A percentile compares a stretch with the other conserved stretches of the same genome.
phyloP scores from a whole-genome alignment of 768 basidiomycete genomes.

The Brasilioporus rufonigricans region DNA sequence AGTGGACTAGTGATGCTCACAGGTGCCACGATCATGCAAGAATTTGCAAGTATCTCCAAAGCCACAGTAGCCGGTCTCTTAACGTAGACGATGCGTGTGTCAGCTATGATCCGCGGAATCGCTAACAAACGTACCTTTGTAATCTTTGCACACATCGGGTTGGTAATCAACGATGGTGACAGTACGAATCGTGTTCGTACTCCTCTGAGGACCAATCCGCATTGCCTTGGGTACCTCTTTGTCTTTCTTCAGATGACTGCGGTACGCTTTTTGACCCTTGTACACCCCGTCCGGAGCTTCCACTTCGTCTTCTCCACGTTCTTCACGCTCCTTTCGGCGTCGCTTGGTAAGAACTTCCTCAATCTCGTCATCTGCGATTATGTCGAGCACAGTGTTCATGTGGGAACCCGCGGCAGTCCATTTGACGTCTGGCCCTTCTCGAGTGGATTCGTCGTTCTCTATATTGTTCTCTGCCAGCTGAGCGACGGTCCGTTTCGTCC shows the following conservation, averaged over 20 bases:
- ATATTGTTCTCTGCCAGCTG: slow-evolving; percentile 45
- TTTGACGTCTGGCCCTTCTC: slow-evolving; percentile 61
- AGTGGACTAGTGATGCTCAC: slow-evolving; percentile 43
- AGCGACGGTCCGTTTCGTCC: slow-evolving; percentile 59
- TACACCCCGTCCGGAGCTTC: slow-evolving; percentile 77
- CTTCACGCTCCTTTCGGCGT: slow-evolving; percentile 51
- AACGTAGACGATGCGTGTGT: background rate
- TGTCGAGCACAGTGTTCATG: slow-evolving; percentile 66
- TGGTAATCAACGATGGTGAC: slow-evolving; percentile 98
- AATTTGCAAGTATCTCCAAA: slow-evolving; percentile 99
- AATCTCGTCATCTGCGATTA: slow-evolving; percentile 79
- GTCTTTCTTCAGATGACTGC: slow-evolving; percentile 75
- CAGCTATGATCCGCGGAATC: slow-evolving; percentile 17
- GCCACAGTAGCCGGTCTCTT: slow-evolving; percentile 98
- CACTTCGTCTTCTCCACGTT: slow-evolving; percentile 51
- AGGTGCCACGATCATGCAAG: slow-evolving; percentile 95
- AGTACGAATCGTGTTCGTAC: slow-evolving; percentile 78
- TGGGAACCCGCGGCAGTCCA: slow-evolving; percentile 81
- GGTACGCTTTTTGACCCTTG: slow-evolving; percentile 79
- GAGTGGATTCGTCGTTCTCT: slow-evolving; percentile 45
- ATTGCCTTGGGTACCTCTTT: slow-evolving; percentile 86
- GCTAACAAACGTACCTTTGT: slow-evolving; percentile 72
- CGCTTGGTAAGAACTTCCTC: slow-evolving; percentile 75
- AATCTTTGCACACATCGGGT: slow-evolving; percentile 99
- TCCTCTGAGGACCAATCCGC: slow-evolving; percentile 79